These are phyloP conservation scores for Jatropha multifida DNA, from an alignment of 441 rosid species.

Conservation along the genomic window DNA sequence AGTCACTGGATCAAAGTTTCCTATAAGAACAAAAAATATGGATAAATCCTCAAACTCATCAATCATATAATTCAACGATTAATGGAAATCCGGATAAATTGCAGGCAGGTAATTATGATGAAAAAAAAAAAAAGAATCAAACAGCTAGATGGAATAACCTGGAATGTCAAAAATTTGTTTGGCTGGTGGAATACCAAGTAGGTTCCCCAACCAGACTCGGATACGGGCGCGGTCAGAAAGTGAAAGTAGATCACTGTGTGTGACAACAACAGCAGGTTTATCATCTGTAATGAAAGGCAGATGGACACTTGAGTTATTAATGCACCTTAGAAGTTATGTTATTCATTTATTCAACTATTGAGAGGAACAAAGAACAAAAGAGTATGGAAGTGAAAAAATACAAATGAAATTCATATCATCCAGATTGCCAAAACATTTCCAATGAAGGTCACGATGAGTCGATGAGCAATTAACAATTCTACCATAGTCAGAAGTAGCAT, in stretches of 20 bases:
- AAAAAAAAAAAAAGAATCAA: background rate
- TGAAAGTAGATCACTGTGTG: conserved; percentile 86
- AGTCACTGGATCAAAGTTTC: conserved; percentile 47
- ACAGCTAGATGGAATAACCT: conserved; percentile 41
- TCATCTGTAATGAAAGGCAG: conserved; percentile 49
- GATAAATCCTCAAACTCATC: conserved; percentile 10
- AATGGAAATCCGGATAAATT: background rate
- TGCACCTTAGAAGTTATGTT: background rate
- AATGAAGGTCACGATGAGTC: background rate
- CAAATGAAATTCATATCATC: background rate
- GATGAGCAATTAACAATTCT: background rate
- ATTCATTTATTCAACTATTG: background rate
- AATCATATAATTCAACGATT: background rate
- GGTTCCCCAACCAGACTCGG: conserved; percentile 59
- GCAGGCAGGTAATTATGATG: background rate
- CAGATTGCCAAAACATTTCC: background rate
- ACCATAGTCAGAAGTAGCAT: background rate
- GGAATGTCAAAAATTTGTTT: conserved; percentile 81
- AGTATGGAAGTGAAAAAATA: background rate
- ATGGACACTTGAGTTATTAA: background rate
- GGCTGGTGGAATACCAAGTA: conserved; percentile 66
- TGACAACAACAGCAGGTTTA: conserved; percentile 73
- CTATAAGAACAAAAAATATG: conserved; percentile 35
- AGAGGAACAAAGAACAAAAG: background rate
- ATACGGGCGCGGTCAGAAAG: conserved; percentile 51